Conservation (phyloP, 176 grass and related monocot species). For the Chloris gayana region DNA sequence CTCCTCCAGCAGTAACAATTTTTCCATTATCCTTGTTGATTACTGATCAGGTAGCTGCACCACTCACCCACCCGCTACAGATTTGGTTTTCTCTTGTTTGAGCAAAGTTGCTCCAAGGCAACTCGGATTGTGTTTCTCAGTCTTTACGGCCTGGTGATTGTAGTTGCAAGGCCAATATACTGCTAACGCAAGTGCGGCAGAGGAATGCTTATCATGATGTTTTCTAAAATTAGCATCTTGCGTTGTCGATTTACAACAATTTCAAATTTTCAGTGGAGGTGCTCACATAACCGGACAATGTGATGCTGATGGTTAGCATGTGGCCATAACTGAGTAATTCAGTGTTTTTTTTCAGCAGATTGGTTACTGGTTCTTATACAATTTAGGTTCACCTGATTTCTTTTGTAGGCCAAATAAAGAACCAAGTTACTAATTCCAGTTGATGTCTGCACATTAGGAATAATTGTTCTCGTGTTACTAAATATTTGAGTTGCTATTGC, state of each 20-base stretch:
- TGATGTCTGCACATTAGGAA: neutral
- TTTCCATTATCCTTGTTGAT: neutral
- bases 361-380: neutral
- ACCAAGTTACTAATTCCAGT: conserved; percentile 12
- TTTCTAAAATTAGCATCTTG: neutral
- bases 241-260: conserved; percentile 3
- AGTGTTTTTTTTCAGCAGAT: conserved; percentile 4
- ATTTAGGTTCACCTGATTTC: neutral
- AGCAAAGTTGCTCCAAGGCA: neutral
- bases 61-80: neutral
- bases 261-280: neutral
- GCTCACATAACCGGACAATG: neutral
- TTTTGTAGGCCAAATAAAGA: neutral
- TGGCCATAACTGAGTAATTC: neutral
- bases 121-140: neutral
- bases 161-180: neutral
- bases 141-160: neutral
- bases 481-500: conserved; percentile 6
- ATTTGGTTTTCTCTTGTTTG: conserved; percentile 13
- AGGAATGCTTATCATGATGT: no score
- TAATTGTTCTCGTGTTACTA: neutral
- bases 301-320: conserved; percentile 4
- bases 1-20: neutral
- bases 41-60: conserved; percentile 2
- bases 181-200: no score